A percentile compares a stretch with the other conserved stretches of the same genome.
Evolutionary conservation across 257 asterid genomes (phyloP).

Genomic region (Handroanthus guayacan): DNA sequence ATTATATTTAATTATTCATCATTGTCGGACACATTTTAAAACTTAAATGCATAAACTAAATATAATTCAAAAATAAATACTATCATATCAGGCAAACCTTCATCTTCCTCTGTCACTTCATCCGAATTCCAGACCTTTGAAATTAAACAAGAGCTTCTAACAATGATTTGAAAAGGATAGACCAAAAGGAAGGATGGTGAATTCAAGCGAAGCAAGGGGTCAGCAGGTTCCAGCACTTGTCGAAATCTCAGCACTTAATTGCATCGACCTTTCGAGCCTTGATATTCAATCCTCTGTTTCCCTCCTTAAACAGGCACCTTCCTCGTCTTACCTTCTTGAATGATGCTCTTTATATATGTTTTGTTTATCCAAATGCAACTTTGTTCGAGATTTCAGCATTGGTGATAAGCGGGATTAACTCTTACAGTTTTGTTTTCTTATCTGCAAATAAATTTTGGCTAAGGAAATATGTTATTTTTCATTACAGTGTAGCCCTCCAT

Average conservation of each 20-base stretch:
- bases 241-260: conserved; percentile 39
- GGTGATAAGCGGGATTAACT: not conserved
- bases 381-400: not conserved
- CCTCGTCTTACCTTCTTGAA: not conserved
- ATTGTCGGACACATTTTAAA: too few relatives aligned
- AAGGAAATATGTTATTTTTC: not conserved
- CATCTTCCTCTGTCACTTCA: too few relatives aligned
- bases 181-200: conserved; percentile 26
- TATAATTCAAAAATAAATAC: too few relatives aligned
- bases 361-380: not conserved
- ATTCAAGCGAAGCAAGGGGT: conserved; percentile 4
- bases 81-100: too few relatives aligned
- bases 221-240: conserved; percentile 36
- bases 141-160: too few relatives aligned
- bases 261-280: conserved; percentile 57
- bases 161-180: not conserved
- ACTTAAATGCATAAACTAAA: too few relatives aligned
- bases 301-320: conserved; percentile 57
- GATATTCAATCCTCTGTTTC: conserved; percentile 52
- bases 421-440: not conserved
- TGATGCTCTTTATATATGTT: not conserved
- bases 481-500: not conserved
- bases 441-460: not conserved
- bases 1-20: too few relatives aligned
- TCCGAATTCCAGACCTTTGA: too few relatives aligned